These are phyloP conservation scores for Exophiala xenobiotica DNA, from an alignment of 2,329 filamentous ascomycete species.

Conservation along the genomic window DNA sequence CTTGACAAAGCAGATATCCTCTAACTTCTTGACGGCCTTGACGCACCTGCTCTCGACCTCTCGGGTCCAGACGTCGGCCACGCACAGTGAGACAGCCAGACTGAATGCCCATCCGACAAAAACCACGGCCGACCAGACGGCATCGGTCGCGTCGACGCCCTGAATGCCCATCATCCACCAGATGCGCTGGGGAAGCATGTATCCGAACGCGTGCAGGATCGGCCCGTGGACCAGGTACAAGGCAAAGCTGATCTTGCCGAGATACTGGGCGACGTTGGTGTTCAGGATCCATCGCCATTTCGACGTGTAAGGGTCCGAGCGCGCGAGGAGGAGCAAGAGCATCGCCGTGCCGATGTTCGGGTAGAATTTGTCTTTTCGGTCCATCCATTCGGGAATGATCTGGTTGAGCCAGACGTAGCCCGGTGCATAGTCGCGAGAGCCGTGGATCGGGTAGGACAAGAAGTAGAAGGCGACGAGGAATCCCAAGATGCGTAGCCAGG, in stretches of 20 bases:
- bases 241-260: constrained; percentile 49
- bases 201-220: constrained; percentile 44
- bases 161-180: constrained; percentile 42
- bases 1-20: constrained; percentile 27
- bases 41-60: constrained; percentile 30
- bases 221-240: constrained; percentile 51
- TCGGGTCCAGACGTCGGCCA: constrained; percentile 52
- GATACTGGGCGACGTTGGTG: constrained; percentile 43
- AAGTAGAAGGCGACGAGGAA: constrained; percentile 46
- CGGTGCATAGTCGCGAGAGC: constrained; percentile 40
- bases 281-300: constrained; percentile 42
- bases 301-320: constrained; percentile 38
- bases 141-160: constrained; percentile 32
- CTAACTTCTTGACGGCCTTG: constrained; percentile 28
- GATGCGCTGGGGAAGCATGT: constrained; percentile 36
- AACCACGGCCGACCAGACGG: constrained; percentile 41
- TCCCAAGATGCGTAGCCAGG: constrained; percentile 27
- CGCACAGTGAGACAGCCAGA: constrained; percentile 50
- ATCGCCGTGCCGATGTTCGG: constrained; percentile 44
- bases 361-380: constrained; percentile 38
- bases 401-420: constrained; percentile 44
- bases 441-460: constrained; percentile 42
- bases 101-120: constrained; percentile 44
- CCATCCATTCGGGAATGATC: constrained; percentile 38
- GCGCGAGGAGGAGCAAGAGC: constrained; percentile 45